Evolutionary conservation across 345 rosid genomes (phyloP), one percentile per base, ranked within the genome.

Genomic region (Camelina neglecta): DNA sequence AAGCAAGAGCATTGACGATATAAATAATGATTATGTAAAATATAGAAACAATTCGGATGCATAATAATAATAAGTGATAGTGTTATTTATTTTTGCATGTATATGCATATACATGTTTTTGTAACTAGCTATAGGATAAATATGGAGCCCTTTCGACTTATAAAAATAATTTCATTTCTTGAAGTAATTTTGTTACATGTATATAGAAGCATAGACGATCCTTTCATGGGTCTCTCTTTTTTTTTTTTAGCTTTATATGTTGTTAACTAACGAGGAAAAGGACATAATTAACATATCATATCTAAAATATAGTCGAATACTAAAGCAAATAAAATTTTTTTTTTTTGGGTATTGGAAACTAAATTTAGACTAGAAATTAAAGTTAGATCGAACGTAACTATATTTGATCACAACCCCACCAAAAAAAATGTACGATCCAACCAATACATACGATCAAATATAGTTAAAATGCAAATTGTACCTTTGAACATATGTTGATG

Each of bases 1-100:
- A 88, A 91, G 67, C 89, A 83, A 60, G 96, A 93, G 77, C 83
- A 83, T 7, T 86, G 82, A 85, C 10, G 9, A 41, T 23, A 13
- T 23, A 23, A 35, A 35, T 35, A 35, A 35, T 1, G 7, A 35
- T 35, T 7, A 29, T 6, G 18, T 74, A 7, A 6, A 35, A 65
- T 51, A 78, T 53, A 41, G 44, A 76, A 61, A 56, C 65, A 31
- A 23, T 44, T 69, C 20, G 41, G 68, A 75, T 42, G 20, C 57
- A 61, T 63, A 35, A 29, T 29, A 35, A 29, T 29, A 61, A 76
- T 55, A 76, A 69, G 71, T 45, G 59, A 41, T 51, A 51, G 24
- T 75, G 11, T 75, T 60, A 41, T 51, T 1, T 59, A 6, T 67
- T 53, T 60, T 69, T 69, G 64, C 70, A 69, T 75, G 65, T 68